Conservation (phyloP, 352 stramenopile species). For the Phytopythium mirpurense region DNA sequence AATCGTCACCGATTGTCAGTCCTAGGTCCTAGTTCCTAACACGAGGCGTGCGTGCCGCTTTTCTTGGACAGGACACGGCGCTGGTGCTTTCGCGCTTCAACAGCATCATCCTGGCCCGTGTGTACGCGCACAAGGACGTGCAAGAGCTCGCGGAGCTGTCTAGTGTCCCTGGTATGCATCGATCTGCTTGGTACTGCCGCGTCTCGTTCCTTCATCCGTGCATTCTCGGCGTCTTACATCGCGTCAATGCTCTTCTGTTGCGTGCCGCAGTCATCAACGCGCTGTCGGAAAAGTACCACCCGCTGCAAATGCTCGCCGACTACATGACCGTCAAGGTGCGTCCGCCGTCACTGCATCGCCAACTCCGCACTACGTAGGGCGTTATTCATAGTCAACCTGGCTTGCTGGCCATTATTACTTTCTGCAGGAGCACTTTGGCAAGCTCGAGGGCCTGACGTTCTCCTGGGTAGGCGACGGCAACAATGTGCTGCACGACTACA, state of each 20-base stretch:
- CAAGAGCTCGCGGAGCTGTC: constrained; percentile 87
- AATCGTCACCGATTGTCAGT: no score
- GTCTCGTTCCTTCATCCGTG: background rate
- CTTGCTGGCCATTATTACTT: background rate
- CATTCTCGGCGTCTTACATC: background rate
- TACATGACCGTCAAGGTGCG: constrained; percentile 94
- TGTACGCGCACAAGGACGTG: constrained; percentile 91
- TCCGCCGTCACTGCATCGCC: background rate
- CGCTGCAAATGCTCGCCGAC: constrained; percentile 97
- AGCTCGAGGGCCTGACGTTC: constrained; percentile 89
- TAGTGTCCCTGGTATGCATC: constrained; percentile 65
- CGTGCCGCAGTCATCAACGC: constrained; percentile 92
- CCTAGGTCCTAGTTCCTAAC: no score
- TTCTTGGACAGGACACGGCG: constrained; percentile 54
- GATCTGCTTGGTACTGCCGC: background rate
- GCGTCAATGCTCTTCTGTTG: background rate
- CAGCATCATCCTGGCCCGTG: constrained; percentile 94
- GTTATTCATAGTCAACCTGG: background rate
- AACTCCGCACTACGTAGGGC: background rate
- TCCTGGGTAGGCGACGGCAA: constrained; percentile 98
- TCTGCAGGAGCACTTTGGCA: constrained; percentile 76
- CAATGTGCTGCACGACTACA: constrained; percentile 97
- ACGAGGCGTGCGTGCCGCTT: no score
- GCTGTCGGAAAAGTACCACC: constrained; percentile 97
- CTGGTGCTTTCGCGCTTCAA: constrained; percentile 94